Percentiles rank a stretch among this genome's conserved stretches.
Conservation (phyloP, 441 rosid genomes). For the Erysimum cheiri region DNA sequence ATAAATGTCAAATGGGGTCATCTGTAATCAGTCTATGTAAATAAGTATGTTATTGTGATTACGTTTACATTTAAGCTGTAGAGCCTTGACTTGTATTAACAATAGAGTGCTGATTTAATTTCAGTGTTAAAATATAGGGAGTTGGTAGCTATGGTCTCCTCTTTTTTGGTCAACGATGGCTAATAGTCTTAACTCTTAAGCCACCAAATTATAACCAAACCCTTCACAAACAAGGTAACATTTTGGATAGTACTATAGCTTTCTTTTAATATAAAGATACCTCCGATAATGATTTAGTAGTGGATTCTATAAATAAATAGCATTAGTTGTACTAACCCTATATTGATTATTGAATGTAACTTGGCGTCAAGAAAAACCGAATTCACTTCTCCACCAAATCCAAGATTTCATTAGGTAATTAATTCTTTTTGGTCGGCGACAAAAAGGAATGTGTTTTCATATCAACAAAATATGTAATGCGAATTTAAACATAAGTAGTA, state of each 20-base stretch:
- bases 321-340: slow-evolving; percentile 29
- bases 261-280: neutral
- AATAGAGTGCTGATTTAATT: neutral
- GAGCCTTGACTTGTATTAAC: slow-evolving; percentile 4
- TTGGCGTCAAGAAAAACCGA: slow-evolving; percentile 11
- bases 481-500: neutral
- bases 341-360: slow-evolving; percentile 7
- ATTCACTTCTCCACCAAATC: neutral
- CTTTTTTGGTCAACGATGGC: neutral
- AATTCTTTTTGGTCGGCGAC: too few species aligned
- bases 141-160: slow-evolving; percentile 20
- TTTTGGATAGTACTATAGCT: neutral
- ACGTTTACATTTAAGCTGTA: neutral
- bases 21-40: slow-evolving; percentile 5
- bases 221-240: slow-evolving; percentile 10
- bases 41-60: too few species aligned
- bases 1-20: neutral
- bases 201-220: slow-evolving; percentile 10
- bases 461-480: too few species aligned
- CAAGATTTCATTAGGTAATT: neutral
- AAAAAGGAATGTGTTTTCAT: too few species aligned
- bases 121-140: slow-evolving; percentile 10
- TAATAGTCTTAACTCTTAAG: neutral
- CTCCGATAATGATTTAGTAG: neutral
- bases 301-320: neutral